Evolutionary conservation across 495 filamentous ascomycete genomes (phyloP).

Genomic region (Tirmania nivea): DNA sequence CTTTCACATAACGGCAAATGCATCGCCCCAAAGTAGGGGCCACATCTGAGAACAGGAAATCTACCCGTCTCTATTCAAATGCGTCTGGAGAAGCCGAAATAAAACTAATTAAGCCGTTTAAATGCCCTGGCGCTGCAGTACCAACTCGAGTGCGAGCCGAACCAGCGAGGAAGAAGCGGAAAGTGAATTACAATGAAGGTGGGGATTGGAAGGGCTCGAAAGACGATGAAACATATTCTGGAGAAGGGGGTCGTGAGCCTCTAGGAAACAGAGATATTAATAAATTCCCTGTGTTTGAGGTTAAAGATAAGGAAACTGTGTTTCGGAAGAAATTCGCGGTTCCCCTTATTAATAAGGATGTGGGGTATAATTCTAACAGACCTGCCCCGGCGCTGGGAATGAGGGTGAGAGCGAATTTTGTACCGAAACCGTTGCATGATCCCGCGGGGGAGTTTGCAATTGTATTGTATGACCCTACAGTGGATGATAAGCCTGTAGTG

Average conservation of each 20-base stretch:
- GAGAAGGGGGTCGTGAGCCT: conserved; percentile 57
- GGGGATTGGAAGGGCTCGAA: conserved; percentile 44
- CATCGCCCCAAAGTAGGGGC: neutral
- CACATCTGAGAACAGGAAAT: neutral
- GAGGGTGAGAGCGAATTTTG: conserved; percentile 53
- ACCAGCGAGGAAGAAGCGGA: conserved; percentile 66
- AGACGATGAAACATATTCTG: conserved; percentile 63
- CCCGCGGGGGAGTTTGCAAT: conserved; percentile 92
- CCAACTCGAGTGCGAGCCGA: conserved; percentile 51
- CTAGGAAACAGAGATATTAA: conserved; percentile 76
- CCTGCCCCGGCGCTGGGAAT: conserved; percentile 73
- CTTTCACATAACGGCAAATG: neutral
- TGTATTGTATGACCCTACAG: conserved; percentile 82
- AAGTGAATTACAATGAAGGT: conserved; percentile 70
- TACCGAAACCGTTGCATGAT: conserved; percentile 82
- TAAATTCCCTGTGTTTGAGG: conserved; percentile 70
- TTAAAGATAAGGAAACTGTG: conserved; percentile 62
- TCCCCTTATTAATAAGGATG: conserved; percentile 62
- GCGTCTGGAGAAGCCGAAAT: neutral
- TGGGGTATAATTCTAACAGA: conserved; percentile 50
- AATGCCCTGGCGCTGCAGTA: conserved; percentile 67
- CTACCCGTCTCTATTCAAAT: neutral
- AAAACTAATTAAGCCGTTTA: conserved; percentile 46
- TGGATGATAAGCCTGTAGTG: conserved; percentile 53
- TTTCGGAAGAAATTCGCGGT: conserved; percentile 72